Evolutionary conservation across 495 filamentous ascomycete genomes (phyloP).

Genomic region (Lasiosphaeris hirsuta): DNA sequence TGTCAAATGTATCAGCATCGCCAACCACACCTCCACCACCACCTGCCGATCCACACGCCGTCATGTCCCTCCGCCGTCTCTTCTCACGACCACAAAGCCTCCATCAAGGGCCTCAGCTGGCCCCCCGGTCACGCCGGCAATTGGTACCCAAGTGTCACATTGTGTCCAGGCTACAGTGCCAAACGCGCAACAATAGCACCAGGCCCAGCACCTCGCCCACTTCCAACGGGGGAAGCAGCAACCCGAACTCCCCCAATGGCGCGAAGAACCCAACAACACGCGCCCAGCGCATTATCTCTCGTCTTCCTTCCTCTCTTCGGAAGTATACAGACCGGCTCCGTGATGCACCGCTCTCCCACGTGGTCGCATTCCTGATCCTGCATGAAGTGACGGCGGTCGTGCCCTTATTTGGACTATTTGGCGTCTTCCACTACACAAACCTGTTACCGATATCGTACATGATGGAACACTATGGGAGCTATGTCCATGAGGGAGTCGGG

Average conservation of each 20-base stretch:
- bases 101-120: too few species aligned
- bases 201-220: neutral
- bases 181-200: neutral
- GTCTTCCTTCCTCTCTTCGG: conserved; percentile 55
- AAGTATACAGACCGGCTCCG: conserved; percentile 64
- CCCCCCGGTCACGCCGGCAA: too few species aligned
- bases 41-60: neutral
- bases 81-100: neutral
- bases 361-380: conserved; percentile 81
- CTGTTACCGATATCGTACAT: conserved; percentile 55
- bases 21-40: neutral
- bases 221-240: neutral
- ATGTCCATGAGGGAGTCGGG: conserved; percentile 43
- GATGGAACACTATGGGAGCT: conserved; percentile 35
- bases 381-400: conserved; percentile 88
- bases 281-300: conserved; percentile 57
- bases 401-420: conserved; percentile 72
- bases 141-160: too few species aligned
- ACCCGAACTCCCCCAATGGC: neutral
- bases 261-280: conserved; percentile 22
- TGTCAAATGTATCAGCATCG: neutral
- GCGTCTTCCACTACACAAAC: conserved; percentile 69
- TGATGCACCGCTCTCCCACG: conserved; percentile 73
- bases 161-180: neutral
- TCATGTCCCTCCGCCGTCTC: neutral